phyloP scores from a whole-genome alignment of 225 moss, liverwort and hornwort genomes.

The Polytrichum commune region DNA sequence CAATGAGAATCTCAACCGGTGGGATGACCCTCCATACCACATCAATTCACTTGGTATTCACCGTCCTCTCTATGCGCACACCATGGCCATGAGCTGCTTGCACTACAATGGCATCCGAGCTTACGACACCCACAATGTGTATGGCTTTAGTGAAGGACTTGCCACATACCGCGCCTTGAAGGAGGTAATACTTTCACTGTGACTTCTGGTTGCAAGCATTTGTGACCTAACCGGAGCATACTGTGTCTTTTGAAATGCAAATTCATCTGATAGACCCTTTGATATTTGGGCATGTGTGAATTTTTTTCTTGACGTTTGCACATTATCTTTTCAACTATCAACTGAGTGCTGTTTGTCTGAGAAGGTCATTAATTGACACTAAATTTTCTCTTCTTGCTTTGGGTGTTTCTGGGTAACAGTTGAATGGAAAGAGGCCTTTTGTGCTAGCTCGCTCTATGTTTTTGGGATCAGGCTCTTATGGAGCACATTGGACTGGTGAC shows the following conservation, averaged over 20 bases:
- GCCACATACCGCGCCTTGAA: conserved; percentile 51
- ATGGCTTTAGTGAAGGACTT: conserved; percentile 60
- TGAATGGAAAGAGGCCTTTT: conserved; percentile 67
- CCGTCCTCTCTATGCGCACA: conserved; percentile 34
- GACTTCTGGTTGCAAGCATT: no score
- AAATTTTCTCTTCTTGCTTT: no score
- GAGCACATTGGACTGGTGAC: conserved; percentile 85
- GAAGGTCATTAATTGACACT: no score
- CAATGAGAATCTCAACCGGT: conserved; percentile 33
- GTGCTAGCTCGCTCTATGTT: conserved; percentile 73
- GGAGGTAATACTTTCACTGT: conserved; percentile 21
- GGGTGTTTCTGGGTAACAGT: background rate
- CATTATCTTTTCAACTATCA: no score
- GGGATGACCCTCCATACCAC: conserved; percentile 77
- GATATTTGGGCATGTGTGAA: no score
- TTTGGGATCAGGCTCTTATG: conserved; percentile 55
- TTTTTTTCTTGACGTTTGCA: no score
- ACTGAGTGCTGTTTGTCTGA: no score
- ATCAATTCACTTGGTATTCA: conserved; percentile 50
- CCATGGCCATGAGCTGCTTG: conserved; percentile 61
- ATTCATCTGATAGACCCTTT: no score
- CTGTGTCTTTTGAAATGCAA: no score
- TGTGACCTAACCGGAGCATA: no score
- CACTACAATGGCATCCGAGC: conserved; percentile 65
- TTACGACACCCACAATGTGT: conserved; percentile 77